Percentiles rank a stretch among this genome's conserved stretches.
Evolutionary conservation across 176 grass and related monocot genomes (phyloP).

Genomic region (Oryza glumipatula): DNA sequence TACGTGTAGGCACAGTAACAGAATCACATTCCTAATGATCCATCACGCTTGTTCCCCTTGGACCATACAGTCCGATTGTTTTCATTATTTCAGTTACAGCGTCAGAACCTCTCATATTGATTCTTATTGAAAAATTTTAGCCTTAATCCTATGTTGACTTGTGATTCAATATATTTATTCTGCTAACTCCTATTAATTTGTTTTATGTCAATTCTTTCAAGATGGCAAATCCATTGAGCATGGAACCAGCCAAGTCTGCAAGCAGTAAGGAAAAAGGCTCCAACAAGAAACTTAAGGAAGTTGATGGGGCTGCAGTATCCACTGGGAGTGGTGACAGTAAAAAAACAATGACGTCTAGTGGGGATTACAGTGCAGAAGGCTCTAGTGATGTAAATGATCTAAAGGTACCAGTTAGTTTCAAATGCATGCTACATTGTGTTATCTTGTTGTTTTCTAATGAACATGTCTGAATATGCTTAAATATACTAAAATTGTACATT

Average conservation of each 20-base stretch:
- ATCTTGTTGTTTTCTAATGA: neutral
- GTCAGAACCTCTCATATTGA: neutral
- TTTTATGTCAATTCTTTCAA: constrained; percentile 29
- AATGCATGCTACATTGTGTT: neutral
- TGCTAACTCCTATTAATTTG: neutral
- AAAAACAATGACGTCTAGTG: constrained; percentile 56
- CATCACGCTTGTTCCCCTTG: neutral
- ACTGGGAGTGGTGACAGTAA: constrained; percentile 58
- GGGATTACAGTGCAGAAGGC: constrained; percentile 74
- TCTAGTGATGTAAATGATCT: constrained; percentile 73
- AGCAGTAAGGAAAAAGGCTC: constrained; percentile 73
- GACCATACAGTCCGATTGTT: neutral
- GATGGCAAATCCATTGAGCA: constrained; percentile 58
- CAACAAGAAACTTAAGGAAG: constrained; percentile 69
- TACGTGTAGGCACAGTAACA: neutral
- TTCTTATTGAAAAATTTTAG: neutral
- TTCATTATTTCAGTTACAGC: neutral
- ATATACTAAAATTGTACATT: constrained; percentile 20
- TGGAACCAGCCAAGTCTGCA: constrained; percentile 70
- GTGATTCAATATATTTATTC: neutral
- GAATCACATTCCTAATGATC: neutral
- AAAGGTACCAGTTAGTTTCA: constrained; percentile 41
- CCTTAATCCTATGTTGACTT: neutral
- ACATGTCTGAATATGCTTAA: constrained; percentile 23
- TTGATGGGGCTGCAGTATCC: constrained; percentile 64